Percentiles rank a stretch among this genome's conserved stretches.
Conservation (phyloP, 345 rosid species). For the Gossypium thurberi region DNA sequence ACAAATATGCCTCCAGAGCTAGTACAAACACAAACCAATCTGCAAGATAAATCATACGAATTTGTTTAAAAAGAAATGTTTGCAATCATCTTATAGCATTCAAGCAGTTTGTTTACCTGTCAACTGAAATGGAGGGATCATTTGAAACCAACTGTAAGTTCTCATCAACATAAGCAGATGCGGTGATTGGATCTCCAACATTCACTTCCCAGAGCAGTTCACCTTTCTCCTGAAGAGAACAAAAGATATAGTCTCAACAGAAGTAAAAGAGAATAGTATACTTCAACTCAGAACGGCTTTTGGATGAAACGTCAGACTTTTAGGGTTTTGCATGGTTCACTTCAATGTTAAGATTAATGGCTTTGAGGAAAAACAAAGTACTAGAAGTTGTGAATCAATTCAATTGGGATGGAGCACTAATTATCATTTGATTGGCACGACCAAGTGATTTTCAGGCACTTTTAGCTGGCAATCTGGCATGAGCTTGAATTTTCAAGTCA, state of each 20-base stretch:
- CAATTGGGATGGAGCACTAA: neutral
- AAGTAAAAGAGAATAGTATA: neutral
- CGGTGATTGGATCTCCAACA: constrained; percentile 68
- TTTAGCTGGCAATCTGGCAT: neutral
- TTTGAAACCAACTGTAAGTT: constrained; percentile 41
- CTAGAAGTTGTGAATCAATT: neutral
- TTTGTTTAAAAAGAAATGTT: neutral
- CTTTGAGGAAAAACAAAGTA: neutral
- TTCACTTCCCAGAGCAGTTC: constrained; percentile 56
- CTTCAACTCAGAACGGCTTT: neutral
- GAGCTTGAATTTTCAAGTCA: neutral
- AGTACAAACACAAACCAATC: constrained; percentile 72
- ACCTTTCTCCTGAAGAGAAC: constrained; percentile 9
- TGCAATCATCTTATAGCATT: neutral
- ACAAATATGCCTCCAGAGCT: constrained; percentile 55
- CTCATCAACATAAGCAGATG: constrained; percentile 87
- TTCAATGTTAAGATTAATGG: neutral
- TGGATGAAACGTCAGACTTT: neutral
- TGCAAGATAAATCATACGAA: constrained; percentile 23
- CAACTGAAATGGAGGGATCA: constrained; percentile 24
- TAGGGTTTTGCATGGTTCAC: neutral
- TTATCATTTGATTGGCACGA: neutral
- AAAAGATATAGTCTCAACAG: neutral
- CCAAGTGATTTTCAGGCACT: neutral
- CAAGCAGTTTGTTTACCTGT: constrained; percentile 41